Base-by-base conservation (phyloP, 768 basidiomycete species). In the Russula olivacea region DNA sequence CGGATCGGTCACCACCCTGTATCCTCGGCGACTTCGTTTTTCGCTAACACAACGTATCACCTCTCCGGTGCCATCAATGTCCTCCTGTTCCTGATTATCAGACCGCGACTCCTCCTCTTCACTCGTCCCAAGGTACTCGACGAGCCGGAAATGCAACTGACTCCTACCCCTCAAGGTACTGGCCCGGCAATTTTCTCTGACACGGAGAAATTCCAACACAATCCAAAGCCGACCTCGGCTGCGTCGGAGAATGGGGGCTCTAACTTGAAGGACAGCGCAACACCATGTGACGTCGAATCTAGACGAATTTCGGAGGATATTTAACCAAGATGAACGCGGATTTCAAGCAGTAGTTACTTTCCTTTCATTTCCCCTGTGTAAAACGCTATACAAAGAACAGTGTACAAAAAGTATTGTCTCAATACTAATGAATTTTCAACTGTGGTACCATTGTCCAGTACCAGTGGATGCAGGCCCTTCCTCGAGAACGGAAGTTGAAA, bases 1-100 rank as follows among this genome's bases (percentile, higher is more conserved):
- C 36, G 14, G 1, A 12, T 36, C 36, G 4, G 36, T 36, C 36
- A 36, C 12, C 67, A 77, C 74, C 71, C 43, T 0, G 66, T 74
- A 38, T 64, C 74, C 1, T 68, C 74, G 2, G 71, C 73, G 14
- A 73, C 73, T 6, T 4, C 30, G 30, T 30, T 30, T 30, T 30
- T 28, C 28, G 28, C 28, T 4, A 28, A 28, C 28, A 28, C 28
- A 28, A 28, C 4, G 28, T 28, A n/a, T n/a, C n/a, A 71, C 5
- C 74, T 79, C 58, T 77, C 75, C 49, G 79, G 79, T 15, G 66
- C 71, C 43, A 63, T 73, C 56, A 80, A 79, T 52, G 78, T 78
- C 15, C 40, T 76, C 21, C 72, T 80, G 9, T 68, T 79, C 38
- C 66, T 77, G 30, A 62, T 67, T n/a, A 75, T 76, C 15, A 68